Conservation (phyloP, 106 monocot species). For the Dendrobium officinale region DNA sequence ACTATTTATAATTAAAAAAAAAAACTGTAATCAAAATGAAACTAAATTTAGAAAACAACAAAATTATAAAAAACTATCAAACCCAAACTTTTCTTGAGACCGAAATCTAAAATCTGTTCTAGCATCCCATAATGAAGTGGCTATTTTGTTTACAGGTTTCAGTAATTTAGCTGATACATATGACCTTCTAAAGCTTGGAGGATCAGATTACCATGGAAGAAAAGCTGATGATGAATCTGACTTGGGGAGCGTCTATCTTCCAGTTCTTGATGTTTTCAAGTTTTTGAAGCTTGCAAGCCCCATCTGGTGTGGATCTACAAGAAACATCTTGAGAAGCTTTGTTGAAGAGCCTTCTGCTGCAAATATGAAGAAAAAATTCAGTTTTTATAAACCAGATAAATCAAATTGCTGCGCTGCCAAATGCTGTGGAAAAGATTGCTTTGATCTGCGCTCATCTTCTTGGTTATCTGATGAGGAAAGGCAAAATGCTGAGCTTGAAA, state of each 20-base stretch:
- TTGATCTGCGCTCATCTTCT: constrained; percentile 29
- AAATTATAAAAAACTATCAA: background rate
- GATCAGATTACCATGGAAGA: constrained; percentile 95
- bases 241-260: constrained; percentile 62
- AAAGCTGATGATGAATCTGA: constrained; percentile 71
- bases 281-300: constrained; percentile 75
- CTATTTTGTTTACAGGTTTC: constrained; percentile 46
- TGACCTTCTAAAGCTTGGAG: constrained; percentile 81
- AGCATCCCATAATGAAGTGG: background rate
- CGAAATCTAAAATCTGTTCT: background rate
- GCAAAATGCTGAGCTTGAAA: constrained; percentile 36
- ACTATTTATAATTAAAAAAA: background rate
- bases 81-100: background rate
- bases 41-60: too few species aligned
- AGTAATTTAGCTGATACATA: constrained; percentile 68
- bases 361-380: constrained; percentile 43
- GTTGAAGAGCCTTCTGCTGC: constrained; percentile 39
- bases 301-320: constrained; percentile 60
- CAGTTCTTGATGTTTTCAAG: constrained; percentile 33
- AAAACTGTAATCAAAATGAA: background rate
- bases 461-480: constrained; percentile 51
- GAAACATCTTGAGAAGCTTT: constrained; percentile 42
- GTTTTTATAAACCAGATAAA: constrained; percentile 32
- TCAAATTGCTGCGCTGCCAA: constrained; percentile 1
- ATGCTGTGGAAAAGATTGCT: constrained; percentile 14